Conservation (phyloP, 257 asterid genomes). For the Solanum ossicruentum region DNA sequence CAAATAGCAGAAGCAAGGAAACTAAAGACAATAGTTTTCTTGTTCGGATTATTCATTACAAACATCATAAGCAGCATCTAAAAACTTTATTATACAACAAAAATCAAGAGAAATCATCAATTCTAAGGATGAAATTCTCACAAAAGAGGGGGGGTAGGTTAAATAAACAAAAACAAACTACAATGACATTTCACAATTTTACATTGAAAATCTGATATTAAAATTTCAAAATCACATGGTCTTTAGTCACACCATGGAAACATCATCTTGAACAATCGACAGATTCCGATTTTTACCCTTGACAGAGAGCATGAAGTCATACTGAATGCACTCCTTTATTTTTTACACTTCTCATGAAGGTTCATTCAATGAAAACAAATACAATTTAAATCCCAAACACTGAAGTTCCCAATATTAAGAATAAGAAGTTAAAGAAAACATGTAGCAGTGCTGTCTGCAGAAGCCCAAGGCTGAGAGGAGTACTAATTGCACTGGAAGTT, state of each 20-base stretch:
- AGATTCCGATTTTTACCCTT: background rate
- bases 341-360: no score
- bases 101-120: background rate
- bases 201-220: background rate
- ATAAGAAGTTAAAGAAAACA: background rate
- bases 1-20: background rate
- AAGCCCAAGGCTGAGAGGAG: background rate
- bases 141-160: no score
- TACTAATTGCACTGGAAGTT: background rate
- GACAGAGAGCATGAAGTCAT: background rate
- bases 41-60: background rate
- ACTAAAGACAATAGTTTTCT: background rate
- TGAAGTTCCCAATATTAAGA: background rate
- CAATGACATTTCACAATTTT: background rate
- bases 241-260: background rate
- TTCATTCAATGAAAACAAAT: no score
- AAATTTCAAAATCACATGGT: background rate
- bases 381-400: background rate
- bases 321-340: background rate
- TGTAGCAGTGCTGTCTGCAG: background rate
- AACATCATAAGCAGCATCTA: background rate
- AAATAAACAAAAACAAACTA: background rate
- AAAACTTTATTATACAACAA: background rate
- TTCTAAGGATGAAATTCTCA: background rate
- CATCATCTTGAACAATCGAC: background rate